Conservation (phyloP, 2,329 filamentous ascomycete genomes). For the Bipolaris bicolor region DNA sequence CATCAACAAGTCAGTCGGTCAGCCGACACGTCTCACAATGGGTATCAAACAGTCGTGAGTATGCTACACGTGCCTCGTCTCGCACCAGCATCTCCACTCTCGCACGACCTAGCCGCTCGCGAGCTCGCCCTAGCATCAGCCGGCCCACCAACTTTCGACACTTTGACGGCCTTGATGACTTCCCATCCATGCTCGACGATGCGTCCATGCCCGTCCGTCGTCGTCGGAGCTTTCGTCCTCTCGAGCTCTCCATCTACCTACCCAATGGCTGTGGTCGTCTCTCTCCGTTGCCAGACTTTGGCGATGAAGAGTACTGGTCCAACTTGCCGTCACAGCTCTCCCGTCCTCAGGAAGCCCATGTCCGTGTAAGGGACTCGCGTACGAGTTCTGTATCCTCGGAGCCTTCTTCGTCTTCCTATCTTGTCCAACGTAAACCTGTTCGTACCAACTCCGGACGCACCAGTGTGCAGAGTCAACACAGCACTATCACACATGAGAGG, state of each 20-base stretch:
- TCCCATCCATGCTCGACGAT: conserved; percentile 44
- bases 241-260: conserved; percentile 50
- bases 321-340: conserved; percentile 33
- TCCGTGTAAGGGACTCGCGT: conserved; percentile 40
- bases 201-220: conserved; percentile 39
- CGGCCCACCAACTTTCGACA: conserved; percentile 47
- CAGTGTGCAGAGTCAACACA: conserved; percentile 39
- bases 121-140: conserved; percentile 46
- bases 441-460: conserved; percentile 36
- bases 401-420: conserved; percentile 31
- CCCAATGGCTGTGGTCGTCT: conserved; percentile 40
- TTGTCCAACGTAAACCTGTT: conserved; percentile 44
- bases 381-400: conserved; percentile 38
- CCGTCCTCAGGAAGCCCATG: conserved; percentile 41
- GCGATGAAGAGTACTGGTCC: conserved; percentile 35
- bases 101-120: conserved; percentile 39
- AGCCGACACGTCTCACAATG: conserved; percentile 46
- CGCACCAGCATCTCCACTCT: conserved; percentile 42
- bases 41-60: conserved; percentile 43
- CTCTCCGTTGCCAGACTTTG: conserved; percentile 50
- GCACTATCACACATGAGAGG: conserved; percentile 26
- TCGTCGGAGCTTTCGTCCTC: conserved; percentile 45
- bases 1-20: conserved; percentile 45
- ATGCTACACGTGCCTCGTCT: conserved; percentile 45
- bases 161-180: conserved; percentile 38